Base-by-base conservation (phyloP, 805 yeast species). In the Metschnikowia vanudenii region DNA sequence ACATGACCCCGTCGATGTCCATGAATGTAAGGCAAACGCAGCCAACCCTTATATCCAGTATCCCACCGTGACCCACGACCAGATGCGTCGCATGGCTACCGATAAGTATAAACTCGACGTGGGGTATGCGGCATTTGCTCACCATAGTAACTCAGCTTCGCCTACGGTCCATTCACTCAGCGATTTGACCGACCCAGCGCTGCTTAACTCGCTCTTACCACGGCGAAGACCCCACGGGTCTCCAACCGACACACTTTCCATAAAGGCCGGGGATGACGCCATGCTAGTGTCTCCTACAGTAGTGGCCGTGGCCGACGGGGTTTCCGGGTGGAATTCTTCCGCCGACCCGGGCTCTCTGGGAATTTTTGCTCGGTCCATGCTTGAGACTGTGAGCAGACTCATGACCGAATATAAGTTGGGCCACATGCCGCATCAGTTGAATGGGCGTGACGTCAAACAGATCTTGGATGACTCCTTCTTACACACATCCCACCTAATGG, bases 181-280 rank as follows among this genome's bases (percentile, higher is more conserved):
- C 47, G 83, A 78, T 50, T 62, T 78, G 48, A 71, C 78, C 18
- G 81, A 76, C 44, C 73, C 77, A 0, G 61, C 80, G 0, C 73
- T 67, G 43, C 60, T 76, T 31, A 71, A 75, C 26, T 53, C 75
- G 14, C 63, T 78, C 37, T 58, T 71, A 20, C 82, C 82, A 2
- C 64, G 74, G 50, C 63, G 82, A 58, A 56, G 81, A 45, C 75
- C 80, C 0, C 74, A 72, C 37, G 81, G 81, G 3, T 74, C 78
- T 18, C 80, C 80, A 0, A 68, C 65, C 12, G 82, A 78, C 52
- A 78, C 83, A 0, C 58, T 78, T 3, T 73, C 79, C 7, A 69
- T 78, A 38, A 74, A 74, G 50, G 78, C 77, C 18, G 82, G 83
- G 1, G 83, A 78, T 51, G 83, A 78, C 55, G 81, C 83, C 8